Evolutionary conservation across 2,329 filamentous ascomycete species (phyloP).

Genomic region (Rhynchosporium agropyri): DNA sequence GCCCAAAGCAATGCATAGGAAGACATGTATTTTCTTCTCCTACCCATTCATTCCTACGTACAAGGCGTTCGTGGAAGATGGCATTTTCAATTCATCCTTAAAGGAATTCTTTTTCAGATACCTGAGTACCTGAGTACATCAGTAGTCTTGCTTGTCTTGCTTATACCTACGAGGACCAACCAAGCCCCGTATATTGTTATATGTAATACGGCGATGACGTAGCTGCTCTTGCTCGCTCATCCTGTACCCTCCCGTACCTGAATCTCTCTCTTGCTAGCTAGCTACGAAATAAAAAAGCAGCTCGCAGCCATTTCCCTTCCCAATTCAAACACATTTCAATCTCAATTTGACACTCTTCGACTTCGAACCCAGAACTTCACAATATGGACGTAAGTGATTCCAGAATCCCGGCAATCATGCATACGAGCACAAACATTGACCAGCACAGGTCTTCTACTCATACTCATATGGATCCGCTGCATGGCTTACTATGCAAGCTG

Average conservation of each 20-base stretch:
- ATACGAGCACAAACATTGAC: slow-evolving; percentile 6
- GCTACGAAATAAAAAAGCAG: slow-evolving; percentile 6
- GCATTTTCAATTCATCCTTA: too few relatives aligned
- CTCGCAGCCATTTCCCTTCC: not conserved
- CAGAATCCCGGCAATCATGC: not conserved
- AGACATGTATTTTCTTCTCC: too few relatives aligned
- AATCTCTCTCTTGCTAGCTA: not conserved
- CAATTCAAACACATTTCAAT: not conserved
- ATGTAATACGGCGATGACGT: slow-evolving; percentile 8
- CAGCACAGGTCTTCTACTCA: slow-evolving; percentile 49
- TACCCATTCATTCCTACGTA: too few relatives aligned
- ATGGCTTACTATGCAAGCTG: slow-evolving; percentile 52
- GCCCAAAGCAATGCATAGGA: too few relatives aligned
- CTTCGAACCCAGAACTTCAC: not conserved
- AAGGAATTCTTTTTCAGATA: too few relatives aligned
- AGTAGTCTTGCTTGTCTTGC: too few relatives aligned
- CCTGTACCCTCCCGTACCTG: not conserved
- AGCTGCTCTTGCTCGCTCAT: not conserved
- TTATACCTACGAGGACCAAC: too few relatives aligned
- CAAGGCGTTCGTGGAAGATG: too few relatives aligned
- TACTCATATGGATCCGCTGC: slow-evolving; percentile 56
- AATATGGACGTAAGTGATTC: slow-evolving; percentile 16
- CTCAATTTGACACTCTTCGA: not conserved
- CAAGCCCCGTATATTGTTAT: too few relatives aligned
- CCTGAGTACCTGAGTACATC: too few relatives aligned